Conservation (phyloP, 164 flowering plant species). For the Stephania cephalantha region DNA sequence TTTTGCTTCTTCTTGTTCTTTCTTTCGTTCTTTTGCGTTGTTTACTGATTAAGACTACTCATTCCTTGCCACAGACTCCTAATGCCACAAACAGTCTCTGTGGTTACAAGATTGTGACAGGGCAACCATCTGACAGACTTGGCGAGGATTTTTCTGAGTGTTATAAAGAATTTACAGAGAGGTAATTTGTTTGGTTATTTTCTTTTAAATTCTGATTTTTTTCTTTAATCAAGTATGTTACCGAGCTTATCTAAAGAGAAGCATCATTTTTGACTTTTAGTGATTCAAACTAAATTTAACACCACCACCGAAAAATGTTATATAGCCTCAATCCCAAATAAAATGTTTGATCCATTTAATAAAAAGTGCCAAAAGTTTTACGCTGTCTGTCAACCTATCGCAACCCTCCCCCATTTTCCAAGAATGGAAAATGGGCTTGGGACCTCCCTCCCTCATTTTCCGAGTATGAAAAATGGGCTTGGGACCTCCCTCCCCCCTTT, state of each 20-base stretch:
- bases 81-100: slow-evolving; percentile 94
- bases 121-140: slow-evolving; percentile 97
- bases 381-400: too few species aligned
- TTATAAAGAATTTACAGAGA: slow-evolving; percentile 77
- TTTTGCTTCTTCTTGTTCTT: background rate
- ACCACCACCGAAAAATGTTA: too few species aligned
- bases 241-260: background rate
- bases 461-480: too few species aligned
- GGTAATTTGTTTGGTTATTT: slow-evolving; percentile 33
- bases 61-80: slow-evolving; percentile 54
- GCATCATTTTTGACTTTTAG: background rate
- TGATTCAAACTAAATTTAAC: background rate
- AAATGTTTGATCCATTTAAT: too few species aligned
- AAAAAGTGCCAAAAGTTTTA: too few species aligned
- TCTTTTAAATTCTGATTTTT: background rate
- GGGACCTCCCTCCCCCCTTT: too few species aligned
- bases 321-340: too few species aligned
- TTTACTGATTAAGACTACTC: slow-evolving; percentile 9
- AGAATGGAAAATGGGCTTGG: too few species aligned
- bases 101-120: slow-evolving; percentile 97
- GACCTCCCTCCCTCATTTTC: too few species aligned
- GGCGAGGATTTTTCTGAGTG: slow-evolving; percentile 96
- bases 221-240: background rate
- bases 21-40: background rate
- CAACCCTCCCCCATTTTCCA: too few species aligned